Percentiles rank a stretch among this genome's conserved stretches.
phyloP scores from a whole-genome alignment of 768 basidiomycete species.

The Neoboletus subvelutipes region DNA sequence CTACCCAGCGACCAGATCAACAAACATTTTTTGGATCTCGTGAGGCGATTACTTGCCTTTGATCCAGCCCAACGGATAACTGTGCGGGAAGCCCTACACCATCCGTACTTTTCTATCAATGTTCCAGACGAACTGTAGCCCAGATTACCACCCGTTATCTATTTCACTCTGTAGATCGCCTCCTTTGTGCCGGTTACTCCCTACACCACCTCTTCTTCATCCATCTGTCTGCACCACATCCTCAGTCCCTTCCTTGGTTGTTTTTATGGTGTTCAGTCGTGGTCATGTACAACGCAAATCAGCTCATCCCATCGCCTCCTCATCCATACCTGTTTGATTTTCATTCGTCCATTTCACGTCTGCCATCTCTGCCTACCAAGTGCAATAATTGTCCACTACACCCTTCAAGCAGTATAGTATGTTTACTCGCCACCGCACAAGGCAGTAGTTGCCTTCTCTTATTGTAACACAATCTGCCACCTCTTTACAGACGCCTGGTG shows the following conservation, averaged over 20 bases:
- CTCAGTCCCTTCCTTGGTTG: conserved; percentile 30
- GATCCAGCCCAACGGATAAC: conserved; percentile 87
- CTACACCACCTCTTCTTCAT: conserved; percentile 22
- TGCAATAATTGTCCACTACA: conserved; percentile 30
- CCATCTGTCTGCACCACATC: conserved; percentile 25
- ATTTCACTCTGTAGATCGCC: conserved; percentile 35
- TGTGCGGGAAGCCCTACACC: conserved; percentile 83
- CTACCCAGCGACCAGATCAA: conserved; percentile 72
- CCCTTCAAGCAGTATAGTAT: conserved; percentile 33
- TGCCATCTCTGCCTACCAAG: conserved; percentile 26
- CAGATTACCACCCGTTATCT: conserved; percentile 34
- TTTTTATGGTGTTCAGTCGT: conserved; percentile 38
- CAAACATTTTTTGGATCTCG: conserved; percentile 82
- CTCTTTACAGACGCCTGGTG: conserved; percentile 13
- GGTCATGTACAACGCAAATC: conserved; percentile 38
- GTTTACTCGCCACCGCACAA: conserved; percentile 21
- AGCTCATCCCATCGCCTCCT: conserved; percentile 27
- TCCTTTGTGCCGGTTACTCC: conserved; percentile 24
- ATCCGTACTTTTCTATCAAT: conserved; percentile 77
- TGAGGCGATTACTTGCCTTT: conserved; percentile 83
- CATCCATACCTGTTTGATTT: conserved; percentile 31
- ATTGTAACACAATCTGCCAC: conserved; percentile 22
- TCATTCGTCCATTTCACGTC: conserved; percentile 18
- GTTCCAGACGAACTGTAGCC: conserved; percentile 68
- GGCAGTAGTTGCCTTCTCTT: conserved; percentile 14